Evolutionary conservation across 2,329 filamentous ascomycete species (phyloP).

Genomic region (Lachnellula suecica): DNA sequence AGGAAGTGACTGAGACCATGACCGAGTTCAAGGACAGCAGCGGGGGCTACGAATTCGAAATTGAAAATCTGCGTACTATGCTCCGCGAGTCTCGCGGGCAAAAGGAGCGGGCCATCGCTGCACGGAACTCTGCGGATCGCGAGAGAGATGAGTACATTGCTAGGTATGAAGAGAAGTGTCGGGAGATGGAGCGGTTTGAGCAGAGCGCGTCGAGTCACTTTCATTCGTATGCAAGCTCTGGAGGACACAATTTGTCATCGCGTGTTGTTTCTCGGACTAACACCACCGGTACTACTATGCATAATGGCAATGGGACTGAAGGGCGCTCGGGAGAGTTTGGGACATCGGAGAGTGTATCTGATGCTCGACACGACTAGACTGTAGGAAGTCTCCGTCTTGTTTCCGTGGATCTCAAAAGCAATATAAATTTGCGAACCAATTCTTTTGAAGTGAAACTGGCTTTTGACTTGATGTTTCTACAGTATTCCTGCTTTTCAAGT

Average conservation of each 20-base stretch:
- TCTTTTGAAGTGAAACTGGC: no score
- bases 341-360: no score
- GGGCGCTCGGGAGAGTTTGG: neutral
- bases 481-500: no score
- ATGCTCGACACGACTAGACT: no score
- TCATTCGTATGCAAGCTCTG: neutral
- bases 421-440: no score
- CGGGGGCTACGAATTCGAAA: neutral
- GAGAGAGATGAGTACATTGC: neutral
- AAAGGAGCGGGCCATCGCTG: neutral
- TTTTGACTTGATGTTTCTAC: no score
- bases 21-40: neutral
- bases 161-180: neutral
- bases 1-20: neutral
- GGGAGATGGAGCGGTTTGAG: neutral
- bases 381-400: no score
- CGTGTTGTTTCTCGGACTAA: neutral
- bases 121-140: neutral
- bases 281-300: neutral
- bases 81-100: neutral
- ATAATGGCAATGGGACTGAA: neutral
- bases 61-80: neutral
- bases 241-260: neutral
- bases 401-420: no score
- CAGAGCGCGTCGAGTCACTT: neutral